Base-by-base conservation (phyloP, 2,329 filamentous ascomycete genomes). In the Thelonectria rubi region DNA sequence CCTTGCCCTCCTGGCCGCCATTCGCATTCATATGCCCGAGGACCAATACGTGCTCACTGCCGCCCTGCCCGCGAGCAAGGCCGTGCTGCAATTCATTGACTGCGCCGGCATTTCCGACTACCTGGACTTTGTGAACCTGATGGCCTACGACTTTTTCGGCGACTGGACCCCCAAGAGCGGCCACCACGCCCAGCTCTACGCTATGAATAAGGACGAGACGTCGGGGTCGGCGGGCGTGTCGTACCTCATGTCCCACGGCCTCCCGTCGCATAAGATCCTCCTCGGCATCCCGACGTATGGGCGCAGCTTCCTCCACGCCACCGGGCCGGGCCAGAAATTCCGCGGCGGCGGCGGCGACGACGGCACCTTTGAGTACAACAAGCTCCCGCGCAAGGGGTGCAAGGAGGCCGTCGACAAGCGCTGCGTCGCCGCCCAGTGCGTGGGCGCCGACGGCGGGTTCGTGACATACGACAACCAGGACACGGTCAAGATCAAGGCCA, bases 71-170 rank as follows among this genome's bases (percentile, higher is more conserved):
- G 90, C 89, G 11, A 86, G 83, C 42, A 82, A 86, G 73, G 85
- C 86, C 77, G 83, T 88, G 0, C 79, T 95, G 56, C 85, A 87
- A 68, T 83, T 90, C 71, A 91, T 94, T 73, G 86, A 93, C 72
- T 79, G 94, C 11, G 78, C 76, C 20, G 79, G 81, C 58, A 86
- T 88, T 11, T 83, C 88, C 51, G 78, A 85, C 47, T 88, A 91
- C 67, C 81, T 95, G 37, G 91, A 94, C 75, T 84, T 89, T 64
- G 79, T 95, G 74, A 94, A 94, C 74, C 79, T 95, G 37, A 92
- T 91, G 85, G 86, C 91, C 1, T 95, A 93, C 76, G 91, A 95
- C 75, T 91, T 94, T 72, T 88, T 85, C 24, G 91, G 91, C 1
- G 81, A 86, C 3, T 94, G 91, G 91, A 86, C 85, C 1, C 74